These are phyloP conservation scores for Ascoidea rubescens DNA, from an alignment of 805 yeast genomes.

Conservation along the genomic window DNA sequence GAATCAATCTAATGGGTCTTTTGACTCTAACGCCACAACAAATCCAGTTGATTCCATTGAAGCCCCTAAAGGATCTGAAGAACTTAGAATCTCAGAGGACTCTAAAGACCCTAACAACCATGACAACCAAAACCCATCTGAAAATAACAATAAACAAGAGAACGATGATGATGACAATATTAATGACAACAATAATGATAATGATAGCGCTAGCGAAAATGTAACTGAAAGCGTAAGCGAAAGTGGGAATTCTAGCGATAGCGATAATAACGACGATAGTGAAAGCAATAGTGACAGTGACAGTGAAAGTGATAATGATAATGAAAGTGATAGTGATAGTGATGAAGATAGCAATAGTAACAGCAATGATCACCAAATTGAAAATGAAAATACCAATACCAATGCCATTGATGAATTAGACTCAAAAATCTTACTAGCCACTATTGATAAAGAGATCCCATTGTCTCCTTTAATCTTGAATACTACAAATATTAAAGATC, in stretches of 20 bases:
- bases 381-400: constrained; percentile 1
- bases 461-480: too few relatives aligned
- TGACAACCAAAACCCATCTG: too few relatives aligned
- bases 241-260: constrained; percentile 1
- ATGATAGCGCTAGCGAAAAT: constrained; percentile 3
- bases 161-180: constrained; percentile 1
- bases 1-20: too few relatives aligned
- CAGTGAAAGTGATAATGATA: constrained; percentile 7
- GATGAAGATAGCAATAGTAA: constrained; percentile 5
- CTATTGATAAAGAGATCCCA: too few relatives aligned
- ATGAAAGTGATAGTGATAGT: constrained; percentile 2
- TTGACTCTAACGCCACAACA: too few relatives aligned
- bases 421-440: constrained; percentile 1
- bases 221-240: constrained; percentile 1
- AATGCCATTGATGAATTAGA: constrained; percentile 10
- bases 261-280: constrained; percentile 2
- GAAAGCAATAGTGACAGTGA: constrained; percentile 2
- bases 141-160: not conserved
- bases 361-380: constrained; percentile 5
- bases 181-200: constrained; percentile 1
- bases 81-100: too few relatives aligned
- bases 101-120: too few relatives aligned
- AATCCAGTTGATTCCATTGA: too few relatives aligned
- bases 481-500: too few relatives aligned
- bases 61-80: too few relatives aligned